Base-by-base conservation (phyloP, 2,329 filamentous ascomycete species). In the Coniochaeta sp. region DNA sequence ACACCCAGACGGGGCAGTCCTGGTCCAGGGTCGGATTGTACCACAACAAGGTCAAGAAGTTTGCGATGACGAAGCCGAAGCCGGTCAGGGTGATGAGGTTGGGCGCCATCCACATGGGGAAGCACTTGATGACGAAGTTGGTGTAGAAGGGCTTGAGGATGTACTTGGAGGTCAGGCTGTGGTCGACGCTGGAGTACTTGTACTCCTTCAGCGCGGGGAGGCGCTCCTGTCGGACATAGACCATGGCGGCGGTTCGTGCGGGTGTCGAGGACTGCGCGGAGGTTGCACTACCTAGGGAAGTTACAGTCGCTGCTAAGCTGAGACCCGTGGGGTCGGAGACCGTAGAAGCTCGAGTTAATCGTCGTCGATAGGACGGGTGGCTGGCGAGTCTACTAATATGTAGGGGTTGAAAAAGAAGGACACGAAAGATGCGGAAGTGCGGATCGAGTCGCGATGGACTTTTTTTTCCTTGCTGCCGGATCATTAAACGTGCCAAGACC, bases 91-190 rank as follows among this genome's bases (percentile, higher is more conserved):
- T 98, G 72, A 98, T 97, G 79, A 89, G 75, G 74, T 89, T 90
- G 62, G 87, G 87, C 73, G 95, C 95, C 93, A 99, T 98, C 72
- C 82, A 89, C 86, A 96, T 90, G 52, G 95, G 95, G 73, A 99
- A 98, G 76, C 88, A 89, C 64, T 93, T 87, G 79, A 99, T 96
- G 70, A 96, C 93, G 66, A 95, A 82, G 77, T 96, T 88, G 70
- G 87, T 96, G 81, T 98, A 99, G 77, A 98, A 99, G 8, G 95
- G 95, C 81, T 99, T 98, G 69, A 99, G 80, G 65, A 99, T 85
- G 79, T 97, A 98, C 74, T 89, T 90, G 65, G 93, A 97, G 44
- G 91, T 81, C 63, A 97, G 80, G 62, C 92, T 96, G 74, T 90
- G 90, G 76, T 99, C 95, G 69, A 98, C 90, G 60, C 86, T 85